A percentile compares a stretch with the other conserved stretches of the same genome.
phyloP scores from a whole-genome alignment of 208 protist species.

The Acanthamoeba divionensis region DNA sequence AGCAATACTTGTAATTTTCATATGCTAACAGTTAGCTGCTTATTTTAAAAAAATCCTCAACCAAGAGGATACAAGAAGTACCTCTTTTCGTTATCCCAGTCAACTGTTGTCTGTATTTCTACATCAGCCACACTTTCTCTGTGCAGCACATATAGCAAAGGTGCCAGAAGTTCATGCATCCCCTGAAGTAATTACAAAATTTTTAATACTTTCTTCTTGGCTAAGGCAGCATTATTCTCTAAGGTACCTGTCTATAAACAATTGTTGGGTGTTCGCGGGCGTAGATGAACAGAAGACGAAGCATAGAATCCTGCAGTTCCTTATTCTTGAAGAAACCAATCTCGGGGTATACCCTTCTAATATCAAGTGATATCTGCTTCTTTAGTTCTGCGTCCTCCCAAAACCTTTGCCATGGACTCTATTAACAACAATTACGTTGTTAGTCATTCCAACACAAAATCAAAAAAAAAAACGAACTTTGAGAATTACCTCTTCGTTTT shows the following conservation, averaged over 20 bases:
- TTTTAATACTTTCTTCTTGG: background rate
- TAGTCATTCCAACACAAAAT: background rate
- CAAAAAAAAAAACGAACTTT: too few relatives aligned
- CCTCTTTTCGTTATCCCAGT: background rate
- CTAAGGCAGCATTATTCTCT: background rate
- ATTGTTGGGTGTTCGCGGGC: slow-evolving; percentile 61
- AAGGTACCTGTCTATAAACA: slow-evolving; percentile 68
- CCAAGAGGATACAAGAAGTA: background rate
- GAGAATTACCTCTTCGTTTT: slow-evolving; percentile 60
- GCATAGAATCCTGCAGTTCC: slow-evolving; percentile 53
- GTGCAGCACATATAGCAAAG: slow-evolving; percentile 66
- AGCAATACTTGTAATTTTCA: background rate
- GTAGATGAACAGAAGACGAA: slow-evolving; percentile 76
- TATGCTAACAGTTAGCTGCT: background rate
- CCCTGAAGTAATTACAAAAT: slow-evolving; percentile 57
- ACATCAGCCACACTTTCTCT: slow-evolving; percentile 7
- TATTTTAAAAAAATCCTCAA: background rate
- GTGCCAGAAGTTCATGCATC: slow-evolving; percentile 80
- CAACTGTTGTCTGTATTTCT: background rate
- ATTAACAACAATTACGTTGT: background rate
- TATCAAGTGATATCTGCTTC: slow-evolving; percentile 72
- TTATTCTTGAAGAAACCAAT: slow-evolving; percentile 72
- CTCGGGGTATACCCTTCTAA: slow-evolving; percentile 74
- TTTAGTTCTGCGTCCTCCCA: slow-evolving; percentile 73
- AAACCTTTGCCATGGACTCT: slow-evolving; percentile 72